Conservation (phyloP, 305 asterid genomes). For the Plantago rigida region DNA sequence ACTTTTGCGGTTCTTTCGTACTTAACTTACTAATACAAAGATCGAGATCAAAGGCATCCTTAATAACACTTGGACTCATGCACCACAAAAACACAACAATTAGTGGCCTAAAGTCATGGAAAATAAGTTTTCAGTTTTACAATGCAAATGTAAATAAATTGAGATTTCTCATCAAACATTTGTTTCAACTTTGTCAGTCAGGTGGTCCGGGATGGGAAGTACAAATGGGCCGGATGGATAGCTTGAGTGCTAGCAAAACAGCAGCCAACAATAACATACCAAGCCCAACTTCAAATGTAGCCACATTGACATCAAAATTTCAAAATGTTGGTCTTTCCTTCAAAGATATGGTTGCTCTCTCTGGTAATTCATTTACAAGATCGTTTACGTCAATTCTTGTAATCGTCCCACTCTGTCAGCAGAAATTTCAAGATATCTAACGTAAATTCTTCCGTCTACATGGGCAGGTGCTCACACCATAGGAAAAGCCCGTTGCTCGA, state of each 20-base stretch:
- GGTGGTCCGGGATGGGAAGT: slow-evolving; percentile 86
- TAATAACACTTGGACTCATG: too few species aligned
- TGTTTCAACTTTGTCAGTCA: slow-evolving; percentile 32
- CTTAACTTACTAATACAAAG: not conserved
- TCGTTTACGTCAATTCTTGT: too few species aligned
- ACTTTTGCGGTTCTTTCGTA: too few species aligned
- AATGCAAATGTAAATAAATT: too few species aligned
- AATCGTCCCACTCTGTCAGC: too few species aligned
- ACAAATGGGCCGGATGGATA: slow-evolving; percentile 64
- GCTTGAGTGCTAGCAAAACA: slow-evolving; percentile 45
- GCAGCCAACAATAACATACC: slow-evolving; percentile 62
- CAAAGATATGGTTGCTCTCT: slow-evolving; percentile 63
- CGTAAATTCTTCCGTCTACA: not conserved
- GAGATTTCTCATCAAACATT: not conserved
- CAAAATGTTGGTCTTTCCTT: slow-evolving; percentile 55
- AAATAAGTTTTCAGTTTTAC: too few species aligned
- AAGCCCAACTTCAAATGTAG: slow-evolving; percentile 55
- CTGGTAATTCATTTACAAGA: slow-evolving; percentile 37
- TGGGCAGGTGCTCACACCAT: slow-evolving; percentile 61
- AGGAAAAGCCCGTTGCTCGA: slow-evolving; percentile 68
- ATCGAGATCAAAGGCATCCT: not conserved
- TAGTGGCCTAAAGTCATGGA: too few species aligned
- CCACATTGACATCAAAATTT: slow-evolving; percentile 55
- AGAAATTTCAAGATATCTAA: too few species aligned
- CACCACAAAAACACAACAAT: too few species aligned